Percentiles rank a stretch among this genome's conserved stretches.
phyloP scores from a whole-genome alignment of 345 rosid genomes.

The Lenwebbia sp. region DNA sequence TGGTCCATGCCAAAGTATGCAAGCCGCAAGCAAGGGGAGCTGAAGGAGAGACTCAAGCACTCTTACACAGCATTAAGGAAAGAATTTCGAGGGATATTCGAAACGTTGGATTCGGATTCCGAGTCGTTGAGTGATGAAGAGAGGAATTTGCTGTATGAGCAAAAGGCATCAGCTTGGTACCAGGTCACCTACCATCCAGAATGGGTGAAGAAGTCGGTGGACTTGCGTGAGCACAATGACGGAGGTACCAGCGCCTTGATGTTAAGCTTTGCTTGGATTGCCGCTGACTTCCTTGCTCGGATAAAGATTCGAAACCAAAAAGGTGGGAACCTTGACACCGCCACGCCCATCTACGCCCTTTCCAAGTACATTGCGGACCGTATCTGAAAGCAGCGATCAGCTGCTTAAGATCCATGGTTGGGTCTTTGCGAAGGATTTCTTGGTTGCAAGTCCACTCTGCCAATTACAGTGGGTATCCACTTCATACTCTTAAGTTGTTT shows the following conservation, averaged over 20 bases:
- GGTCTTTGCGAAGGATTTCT: background rate
- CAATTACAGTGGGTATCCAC: background rate
- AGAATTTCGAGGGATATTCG: constrained; percentile 62
- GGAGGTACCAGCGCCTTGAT: constrained; percentile 8
- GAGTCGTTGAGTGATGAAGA: constrained; percentile 48
- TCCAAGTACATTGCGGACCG: constrained; percentile 49
- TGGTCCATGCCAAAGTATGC: constrained; percentile 82
- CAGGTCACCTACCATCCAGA: constrained; percentile 70
- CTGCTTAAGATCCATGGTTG: background rate
- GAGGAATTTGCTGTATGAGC: constrained; percentile 44
- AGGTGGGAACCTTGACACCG: constrained; percentile 22
- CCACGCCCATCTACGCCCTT: constrained; percentile 48
- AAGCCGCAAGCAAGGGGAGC: constrained; percentile 65
- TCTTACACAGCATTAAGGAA: constrained; percentile 59
- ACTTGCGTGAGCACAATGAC: constrained; percentile 30
- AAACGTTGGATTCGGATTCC: constrained; percentile 27
- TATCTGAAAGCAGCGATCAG: constrained; percentile 11
- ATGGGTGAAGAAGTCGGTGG: constrained; percentile 44
- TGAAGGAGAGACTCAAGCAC: constrained; percentile 69
- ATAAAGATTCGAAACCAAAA: constrained; percentile 36
- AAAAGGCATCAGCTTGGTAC: constrained; percentile 92
- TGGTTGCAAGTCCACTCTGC: background rate
- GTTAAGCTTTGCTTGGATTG: constrained; percentile 85
- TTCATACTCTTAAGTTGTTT: background rate
- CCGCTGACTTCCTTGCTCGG: constrained; percentile 74